Evolutionary conservation across 2,329 filamentous ascomycete genomes (phyloP).

Genomic region (Fusarium armeniacum): DNA sequence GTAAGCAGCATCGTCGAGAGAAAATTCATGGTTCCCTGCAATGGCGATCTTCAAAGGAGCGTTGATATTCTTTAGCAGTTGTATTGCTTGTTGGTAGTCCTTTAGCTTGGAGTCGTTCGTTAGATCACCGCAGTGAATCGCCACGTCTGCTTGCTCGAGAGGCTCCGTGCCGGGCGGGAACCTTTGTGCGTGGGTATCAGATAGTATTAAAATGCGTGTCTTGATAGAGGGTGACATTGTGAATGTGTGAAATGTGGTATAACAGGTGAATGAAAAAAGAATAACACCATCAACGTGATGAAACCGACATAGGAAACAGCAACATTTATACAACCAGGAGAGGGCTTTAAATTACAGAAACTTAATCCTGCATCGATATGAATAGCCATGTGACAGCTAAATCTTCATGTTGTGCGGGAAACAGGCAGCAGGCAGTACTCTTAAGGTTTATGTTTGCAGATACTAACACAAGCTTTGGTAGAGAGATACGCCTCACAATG

Average conservation of each 20-base stretch:
- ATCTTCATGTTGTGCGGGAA: not conserved
- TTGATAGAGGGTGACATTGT: constrained; percentile 13
- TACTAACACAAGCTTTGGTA: not conserved
- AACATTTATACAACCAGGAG: not conserved
- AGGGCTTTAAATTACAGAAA: not conserved
- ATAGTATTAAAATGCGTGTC: constrained; percentile 38
- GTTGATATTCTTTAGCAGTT: constrained; percentile 56
- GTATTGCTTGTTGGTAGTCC: constrained; percentile 57
- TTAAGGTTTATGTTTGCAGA: not conserved
- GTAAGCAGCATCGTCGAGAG: constrained; percentile 56
- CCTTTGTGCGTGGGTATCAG: constrained; percentile 35
- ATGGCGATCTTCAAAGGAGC: constrained; percentile 65
- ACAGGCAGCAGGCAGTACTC: not conserved
- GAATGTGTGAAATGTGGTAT: not conserved
- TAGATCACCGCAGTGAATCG: constrained; percentile 66
- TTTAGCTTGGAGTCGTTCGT: constrained; percentile 60
- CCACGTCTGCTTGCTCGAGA: constrained; percentile 54
- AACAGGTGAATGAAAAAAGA: not conserved
- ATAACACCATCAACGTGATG: not conserved
- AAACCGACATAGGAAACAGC: not conserved
- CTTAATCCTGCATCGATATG: not conserved
- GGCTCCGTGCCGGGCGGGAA: constrained; percentile 7
- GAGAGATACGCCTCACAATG: not conserved
- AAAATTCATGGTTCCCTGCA: constrained; percentile 67
- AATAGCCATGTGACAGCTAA: not conserved